These are phyloP conservation scores for Tolypocladium amazonense DNA, from an alignment of 2,329 filamentous ascomycete genomes.

Conservation along the genomic window DNA sequence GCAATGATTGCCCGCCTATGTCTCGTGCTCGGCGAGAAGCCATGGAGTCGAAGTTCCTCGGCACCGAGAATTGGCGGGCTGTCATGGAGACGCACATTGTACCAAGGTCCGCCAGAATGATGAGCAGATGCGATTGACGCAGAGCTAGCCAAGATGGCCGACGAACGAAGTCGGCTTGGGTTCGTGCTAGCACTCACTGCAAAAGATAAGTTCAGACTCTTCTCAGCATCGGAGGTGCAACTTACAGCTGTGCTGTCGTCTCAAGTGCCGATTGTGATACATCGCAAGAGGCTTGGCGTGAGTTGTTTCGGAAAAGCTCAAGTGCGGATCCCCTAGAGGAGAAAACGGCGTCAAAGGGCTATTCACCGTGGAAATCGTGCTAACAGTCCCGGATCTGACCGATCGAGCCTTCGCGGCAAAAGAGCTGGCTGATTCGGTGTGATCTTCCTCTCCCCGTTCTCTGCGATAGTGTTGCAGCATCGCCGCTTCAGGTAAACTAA, in stretches of 20 bases:
- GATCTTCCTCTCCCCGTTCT: constrained; percentile 24
- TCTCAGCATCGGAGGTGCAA: neutral
- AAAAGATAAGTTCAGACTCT: neutral
- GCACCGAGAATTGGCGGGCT: constrained; percentile 6
- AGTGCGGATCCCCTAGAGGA: constrained; percentile 5
- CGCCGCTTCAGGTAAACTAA: constrained; percentile 26
- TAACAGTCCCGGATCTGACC: constrained; percentile 17
- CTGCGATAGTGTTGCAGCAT: constrained; percentile 20
- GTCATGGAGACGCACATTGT: constrained; percentile 1
- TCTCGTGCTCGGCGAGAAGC: constrained; percentile 12
- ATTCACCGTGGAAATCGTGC: constrained; percentile 16
- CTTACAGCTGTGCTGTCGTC: neutral
- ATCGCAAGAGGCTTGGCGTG: constrained; percentile 7
- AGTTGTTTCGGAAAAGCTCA: neutral
- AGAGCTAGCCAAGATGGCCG: neutral
- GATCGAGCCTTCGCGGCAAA: constrained; percentile 18
- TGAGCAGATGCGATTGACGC: neutral
- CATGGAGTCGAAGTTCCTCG: constrained; percentile 11
- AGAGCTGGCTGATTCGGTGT: constrained; percentile 17
- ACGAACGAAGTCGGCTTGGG: constrained; percentile 1
- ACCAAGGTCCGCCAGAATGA: neutral
- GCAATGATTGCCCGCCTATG: constrained; percentile 4
- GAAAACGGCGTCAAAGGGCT: constrained; percentile 16
- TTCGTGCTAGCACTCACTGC: neutral
- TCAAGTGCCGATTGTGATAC: constrained; percentile 1